Evolutionary conservation across 1,284 basidiomycete species (phyloP), one percentile per base, ranked within the genome.

Genomic region (Rhodotorula mucilaginosa): DNA sequence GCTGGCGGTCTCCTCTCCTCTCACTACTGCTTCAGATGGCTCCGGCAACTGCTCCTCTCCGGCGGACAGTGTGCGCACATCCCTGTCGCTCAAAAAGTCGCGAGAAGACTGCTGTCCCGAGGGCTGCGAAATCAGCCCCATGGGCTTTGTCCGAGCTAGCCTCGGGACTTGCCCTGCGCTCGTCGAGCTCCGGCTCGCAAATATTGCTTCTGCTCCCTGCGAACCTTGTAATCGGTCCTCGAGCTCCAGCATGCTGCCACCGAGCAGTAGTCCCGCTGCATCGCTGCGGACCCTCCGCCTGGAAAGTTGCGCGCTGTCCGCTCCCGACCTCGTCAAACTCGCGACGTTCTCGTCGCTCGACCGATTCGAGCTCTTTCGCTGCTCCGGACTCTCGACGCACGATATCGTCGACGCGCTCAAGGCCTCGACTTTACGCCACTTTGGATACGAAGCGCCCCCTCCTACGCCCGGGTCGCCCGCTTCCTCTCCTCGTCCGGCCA

Each of bases 141-240:
- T n/a, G n/a, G n/a, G 48, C 7, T n/a, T 39, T 10, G 16, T 49
- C 46, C 54, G 46, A 23, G 54, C 44, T 15, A 46, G 52, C 21
- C 63, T 57, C 46, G 46, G 29, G 26, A 31, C 10, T 10, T 49
- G 26, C 23, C 46, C 56, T 15, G 18, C 39, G 39, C 59, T 67
- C 31, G 29, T 26, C 26, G 16, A 48, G 21, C 29, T 67, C n/a
- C 7, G 46, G 23, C 59, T 67, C 7, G 59, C 29, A 1, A 31
- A 47, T 29, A n/a, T n/a, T 60, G 65, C 58, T 66, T 66, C 58
- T 60, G 65, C 65, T 61, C 18, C 46, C 29, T 29, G 34, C 52
- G 34, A 39, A 39, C 31, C n/a, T 18, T 51, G 18, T 44, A 44
- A 47, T 19, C 23, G 23, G 29, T 19, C 5, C 29, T 4, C 16